Percentiles rank a stretch among this genome's conserved stretches.
These are phyloP conservation scores for Blastobotrys buckinghamii DNA, from an alignment of 1,139 yeast species.

Conservation along the genomic window DNA sequence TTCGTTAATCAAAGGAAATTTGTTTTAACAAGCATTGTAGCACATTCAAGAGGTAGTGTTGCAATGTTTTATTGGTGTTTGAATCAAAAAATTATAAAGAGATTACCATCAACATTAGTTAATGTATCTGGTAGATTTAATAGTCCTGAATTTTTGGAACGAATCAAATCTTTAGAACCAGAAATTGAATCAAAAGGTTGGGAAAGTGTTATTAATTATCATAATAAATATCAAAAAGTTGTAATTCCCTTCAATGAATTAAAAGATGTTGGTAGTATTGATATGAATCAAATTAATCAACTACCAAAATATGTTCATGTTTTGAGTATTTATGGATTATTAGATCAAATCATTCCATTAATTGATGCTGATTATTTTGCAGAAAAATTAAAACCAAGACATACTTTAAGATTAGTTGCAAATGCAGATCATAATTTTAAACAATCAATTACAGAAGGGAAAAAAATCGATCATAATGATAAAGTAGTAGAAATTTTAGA, in stretches of 20 bases:
- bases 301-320: conserved; percentile 43
- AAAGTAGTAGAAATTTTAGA: conserved; percentile 49
- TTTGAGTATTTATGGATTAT: conserved; percentile 63
- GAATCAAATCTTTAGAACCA: conserved; percentile 34
- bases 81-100: conserved; percentile 19
- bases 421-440: conserved; percentile 79
- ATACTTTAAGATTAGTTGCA: conserved; percentile 51
- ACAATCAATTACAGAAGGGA: conserved; percentile 36
- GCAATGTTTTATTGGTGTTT: conserved; percentile 74
- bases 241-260: conserved; percentile 51
- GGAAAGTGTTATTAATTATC: conserved; percentile 20
- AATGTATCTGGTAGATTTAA: conserved; percentile 66
- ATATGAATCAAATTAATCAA: conserved; percentile 39
- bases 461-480: conserved; percentile 50
- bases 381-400: conserved; percentile 51
- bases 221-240: conserved; percentile 43
- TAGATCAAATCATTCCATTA: conserved; percentile 60
- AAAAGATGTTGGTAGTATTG: conserved; percentile 46
- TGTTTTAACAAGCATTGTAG: conserved; percentile 49
- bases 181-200: conserved; percentile 34
- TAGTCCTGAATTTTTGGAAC: conserved; percentile 29
- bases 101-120: conserved; percentile 53
- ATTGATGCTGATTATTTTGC: conserved; percentile 57
- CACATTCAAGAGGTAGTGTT: conserved; percentile 76
- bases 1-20: conserved; percentile 40